phyloP scores from a whole-genome alignment of 2,329 filamentous ascomycete species.

The Davidsoniella virescens region DNA sequence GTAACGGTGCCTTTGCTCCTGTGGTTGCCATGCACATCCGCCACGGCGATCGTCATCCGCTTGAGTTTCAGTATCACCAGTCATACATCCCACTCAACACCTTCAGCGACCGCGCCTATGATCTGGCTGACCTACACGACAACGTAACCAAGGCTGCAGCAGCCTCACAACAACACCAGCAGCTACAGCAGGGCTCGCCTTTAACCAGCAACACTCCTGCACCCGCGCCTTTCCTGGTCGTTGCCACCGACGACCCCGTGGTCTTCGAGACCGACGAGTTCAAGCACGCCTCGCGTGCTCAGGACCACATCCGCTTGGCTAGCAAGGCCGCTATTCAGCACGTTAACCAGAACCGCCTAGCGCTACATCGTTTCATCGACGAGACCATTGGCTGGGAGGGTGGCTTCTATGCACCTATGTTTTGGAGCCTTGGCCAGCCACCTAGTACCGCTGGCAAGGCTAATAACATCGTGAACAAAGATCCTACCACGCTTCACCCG shows the following conservation, averaged over 20 bases:
- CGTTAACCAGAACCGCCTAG: constrained; percentile 26
- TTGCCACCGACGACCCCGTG: constrained; percentile 70
- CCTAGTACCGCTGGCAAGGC: constrained; percentile 21
- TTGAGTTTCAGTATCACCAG: constrained; percentile 58
- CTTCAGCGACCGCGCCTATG: constrained; percentile 45
- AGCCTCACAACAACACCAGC: constrained; percentile 20
- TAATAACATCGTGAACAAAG: constrained; percentile 24
- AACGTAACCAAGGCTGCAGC: constrained; percentile 24
- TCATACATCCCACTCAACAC: constrained; percentile 62
- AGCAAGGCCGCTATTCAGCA: constrained; percentile 36
- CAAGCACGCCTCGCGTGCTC: constrained; percentile 40
- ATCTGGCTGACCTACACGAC: constrained; percentile 34
- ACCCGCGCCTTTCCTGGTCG: constrained; percentile 33
- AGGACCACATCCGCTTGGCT: constrained; percentile 62
- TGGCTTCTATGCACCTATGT: constrained; percentile 68
- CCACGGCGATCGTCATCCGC: constrained; percentile 61
- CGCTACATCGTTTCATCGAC: constrained; percentile 52
- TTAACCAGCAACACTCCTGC: not conserved
- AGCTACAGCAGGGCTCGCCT: not conserved
- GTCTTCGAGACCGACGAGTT: constrained; percentile 55
- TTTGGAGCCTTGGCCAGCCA: constrained; percentile 56
- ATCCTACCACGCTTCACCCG: constrained; percentile 20
- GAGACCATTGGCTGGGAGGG: constrained; percentile 76
- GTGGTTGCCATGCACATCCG: constrained; percentile 61
- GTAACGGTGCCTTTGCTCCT: constrained; percentile 29